A percentile compares a stretch with the other conserved stretches of the same genome.
Conservation (phyloP, 1,139 yeast species). For the Yarrowia galli region DNA sequence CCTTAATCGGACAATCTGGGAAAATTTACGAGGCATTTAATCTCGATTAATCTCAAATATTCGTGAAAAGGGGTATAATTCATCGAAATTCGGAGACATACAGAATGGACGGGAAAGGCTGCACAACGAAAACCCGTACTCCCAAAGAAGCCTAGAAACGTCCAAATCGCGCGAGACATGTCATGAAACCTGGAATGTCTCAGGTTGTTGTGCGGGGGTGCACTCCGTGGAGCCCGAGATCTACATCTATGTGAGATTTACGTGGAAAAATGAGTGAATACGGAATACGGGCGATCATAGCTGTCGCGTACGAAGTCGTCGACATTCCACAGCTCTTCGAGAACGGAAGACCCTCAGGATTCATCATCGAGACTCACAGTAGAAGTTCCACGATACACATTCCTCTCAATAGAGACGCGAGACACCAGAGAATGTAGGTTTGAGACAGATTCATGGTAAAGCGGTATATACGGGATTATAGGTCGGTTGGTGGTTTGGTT, state of each 20-base stretch:
- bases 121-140: no score
- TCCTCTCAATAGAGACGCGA: neutral
- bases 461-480: neutral
- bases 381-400: neutral
- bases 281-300: neutral
- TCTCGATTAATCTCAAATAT: no score
- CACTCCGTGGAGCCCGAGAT: neutral
- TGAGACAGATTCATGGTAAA: neutral
- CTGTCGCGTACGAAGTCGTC: neutral
- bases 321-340: neutral
- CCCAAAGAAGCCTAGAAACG: no score
- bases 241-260: neutral
- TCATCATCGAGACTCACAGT: neutral
- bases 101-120: no score
- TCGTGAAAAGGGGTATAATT: no score
- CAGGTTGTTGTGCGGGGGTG: neutral
- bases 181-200: neutral
- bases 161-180: no score
- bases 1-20: no score
- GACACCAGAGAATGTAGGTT: slow-evolving; percentile 15
- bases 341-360: no score
- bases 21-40: no score
- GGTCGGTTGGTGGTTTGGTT: no score
- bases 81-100: no score
- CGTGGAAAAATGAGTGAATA: neutral